A percentile compares a stretch with the other conserved stretches of the same genome.
Evolutionary conservation across 768 basidiomycete genomes (phyloP).

Genomic region (Russula dissimulans): DNA sequence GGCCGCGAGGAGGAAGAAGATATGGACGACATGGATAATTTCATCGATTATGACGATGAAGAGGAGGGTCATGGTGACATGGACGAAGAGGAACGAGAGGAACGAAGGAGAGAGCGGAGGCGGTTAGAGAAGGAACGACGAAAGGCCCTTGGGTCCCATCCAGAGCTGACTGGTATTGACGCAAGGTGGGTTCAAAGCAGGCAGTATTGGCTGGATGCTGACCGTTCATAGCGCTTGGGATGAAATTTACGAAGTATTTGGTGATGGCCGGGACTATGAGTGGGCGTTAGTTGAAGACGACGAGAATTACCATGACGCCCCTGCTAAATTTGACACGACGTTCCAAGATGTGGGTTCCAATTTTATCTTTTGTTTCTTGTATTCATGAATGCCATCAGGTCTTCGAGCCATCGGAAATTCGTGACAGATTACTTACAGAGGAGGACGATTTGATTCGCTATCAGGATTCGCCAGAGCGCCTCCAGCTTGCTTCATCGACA

Average conservation of each 20-base stretch:
- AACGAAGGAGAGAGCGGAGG: slow-evolving; percentile 56
- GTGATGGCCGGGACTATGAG: slow-evolving; percentile 92
- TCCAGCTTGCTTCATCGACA: slow-evolving; percentile 84
- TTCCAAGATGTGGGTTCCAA: slow-evolving; percentile 65
- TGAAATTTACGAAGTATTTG: slow-evolving; percentile 93
- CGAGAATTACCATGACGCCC: slow-evolving; percentile 39
- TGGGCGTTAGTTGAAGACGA: slow-evolving; percentile 88
- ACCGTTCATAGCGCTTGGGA: slow-evolving; percentile 67
- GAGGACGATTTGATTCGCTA: slow-evolving; percentile 89
- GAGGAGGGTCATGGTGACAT: slow-evolving; percentile 46
- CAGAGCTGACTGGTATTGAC: slow-evolving; percentile 72
- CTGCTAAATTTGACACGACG: slow-evolving; percentile 64
- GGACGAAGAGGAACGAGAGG: slow-evolving; percentile 70
- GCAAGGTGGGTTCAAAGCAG: slow-evolving; percentile 52
- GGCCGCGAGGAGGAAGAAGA: slow-evolving; percentile 49
- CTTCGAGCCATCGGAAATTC: slow-evolving; percentile 96
- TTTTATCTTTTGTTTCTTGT: slow-evolving; percentile 7
- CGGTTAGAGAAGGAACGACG: slow-evolving; percentile 60
- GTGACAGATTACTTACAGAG: slow-evolving; percentile 78
- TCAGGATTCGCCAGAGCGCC: slow-evolving; percentile 89
- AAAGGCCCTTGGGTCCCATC: slow-evolving; percentile 54
- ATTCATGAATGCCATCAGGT: slow-evolving; percentile 46
- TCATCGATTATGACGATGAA: slow-evolving; percentile 70
- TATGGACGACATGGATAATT: slow-evolving; percentile 69
- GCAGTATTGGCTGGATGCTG: not conserved